Evolutionary conservation across 1,284 basidiomycete species (phyloP).

Genomic region (Irpex sp.): DNA sequence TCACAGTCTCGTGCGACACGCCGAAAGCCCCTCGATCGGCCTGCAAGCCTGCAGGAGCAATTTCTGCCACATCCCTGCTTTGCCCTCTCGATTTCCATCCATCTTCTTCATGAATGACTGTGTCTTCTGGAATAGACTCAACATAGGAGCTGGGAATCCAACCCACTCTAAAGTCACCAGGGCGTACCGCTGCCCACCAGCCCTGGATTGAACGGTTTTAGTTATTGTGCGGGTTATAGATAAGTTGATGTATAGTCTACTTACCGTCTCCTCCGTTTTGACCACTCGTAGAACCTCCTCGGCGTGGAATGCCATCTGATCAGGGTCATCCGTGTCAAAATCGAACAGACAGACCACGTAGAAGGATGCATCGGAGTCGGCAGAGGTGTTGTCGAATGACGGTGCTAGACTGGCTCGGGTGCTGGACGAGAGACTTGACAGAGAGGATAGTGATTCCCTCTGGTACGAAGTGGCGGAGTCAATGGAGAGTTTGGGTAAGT

Average conservation of each 20-base stretch:
- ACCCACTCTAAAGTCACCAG: slow-evolving; percentile 48
- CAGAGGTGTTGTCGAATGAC: slow-evolving; percentile 28
- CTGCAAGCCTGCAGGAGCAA: not conserved
- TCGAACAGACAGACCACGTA: slow-evolving; percentile 61
- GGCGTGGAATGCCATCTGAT: slow-evolving; percentile 58
- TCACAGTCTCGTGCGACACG: not conserved
- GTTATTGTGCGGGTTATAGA: not conserved
- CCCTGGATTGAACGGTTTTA: slow-evolving; percentile 32
- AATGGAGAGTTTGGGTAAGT: slow-evolving; percentile 43
- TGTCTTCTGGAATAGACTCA: slow-evolving; percentile 26
- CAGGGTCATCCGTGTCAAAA: slow-evolving; percentile 56
- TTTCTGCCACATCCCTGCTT: not conserved
- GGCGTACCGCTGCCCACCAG: slow-evolving; percentile 77
- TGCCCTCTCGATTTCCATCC: not conserved
- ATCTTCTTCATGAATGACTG: not conserved
- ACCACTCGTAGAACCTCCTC: slow-evolving; percentile 67
- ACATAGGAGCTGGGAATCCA: slow-evolving; percentile 58
- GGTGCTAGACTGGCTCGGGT: slow-evolving; percentile 23
- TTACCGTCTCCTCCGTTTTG: slow-evolving; percentile 54
- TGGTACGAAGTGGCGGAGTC: slow-evolving; percentile 36
- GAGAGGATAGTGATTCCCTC: slow-evolving; percentile 14
- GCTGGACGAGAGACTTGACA: slow-evolving; percentile 20
- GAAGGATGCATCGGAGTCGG: slow-evolving; percentile 27
- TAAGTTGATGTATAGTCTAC: slow-evolving; percentile 1
- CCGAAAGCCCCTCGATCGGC: not conserved